Evolutionary conservation across 164 flowering plant species (phyloP).

Genomic region (Magnolia kwangsiensis): DNA sequence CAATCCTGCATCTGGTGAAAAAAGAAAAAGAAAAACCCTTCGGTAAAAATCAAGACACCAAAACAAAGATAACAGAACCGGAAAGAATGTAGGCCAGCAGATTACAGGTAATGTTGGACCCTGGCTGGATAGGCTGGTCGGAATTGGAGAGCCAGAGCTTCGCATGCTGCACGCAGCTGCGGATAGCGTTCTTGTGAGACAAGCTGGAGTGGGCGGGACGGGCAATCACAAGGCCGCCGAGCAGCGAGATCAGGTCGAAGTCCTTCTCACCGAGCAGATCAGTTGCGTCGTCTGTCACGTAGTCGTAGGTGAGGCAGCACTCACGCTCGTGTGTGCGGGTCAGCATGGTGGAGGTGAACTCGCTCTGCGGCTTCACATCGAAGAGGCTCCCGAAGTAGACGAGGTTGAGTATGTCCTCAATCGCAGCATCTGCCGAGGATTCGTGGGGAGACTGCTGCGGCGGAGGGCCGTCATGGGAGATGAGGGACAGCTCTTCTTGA

Average conservation of each 20-base stretch:
- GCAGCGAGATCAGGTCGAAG: conserved; percentile 66
- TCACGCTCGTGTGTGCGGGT: conserved; percentile 80
- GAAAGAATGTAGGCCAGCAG: neutral
- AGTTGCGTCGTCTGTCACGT: conserved; percentile 87
- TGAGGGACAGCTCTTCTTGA: conserved; percentile 55
- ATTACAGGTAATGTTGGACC: conserved; percentile 59
- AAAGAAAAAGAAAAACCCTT: neutral
- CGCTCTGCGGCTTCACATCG: conserved; percentile 75
- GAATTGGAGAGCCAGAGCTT: conserved; percentile 72
- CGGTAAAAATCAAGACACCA: neutral
- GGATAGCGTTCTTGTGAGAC: conserved; percentile 78
- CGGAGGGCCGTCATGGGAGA: conserved; percentile 12
- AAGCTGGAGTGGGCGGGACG: conserved; percentile 65
- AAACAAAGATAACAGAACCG: neutral
- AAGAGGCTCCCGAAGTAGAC: conserved; percentile 80
- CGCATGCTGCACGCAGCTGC: conserved; percentile 73
- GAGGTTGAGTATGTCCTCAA: conserved; percentile 67
- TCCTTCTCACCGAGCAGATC: conserved; percentile 80
- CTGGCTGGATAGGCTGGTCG: conserved; percentile 52
- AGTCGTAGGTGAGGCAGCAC: conserved; percentile 90
- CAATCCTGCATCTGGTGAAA: conserved; percentile 61
- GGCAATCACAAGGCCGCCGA: conserved; percentile 59
- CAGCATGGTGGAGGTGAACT: conserved; percentile 66
- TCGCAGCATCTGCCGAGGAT: neutral
- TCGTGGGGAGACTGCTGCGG: conserved; percentile 8